Conservation (phyloP, 2,329 filamentous ascomycete genomes). For the Penicillium verrucosum region DNA sequence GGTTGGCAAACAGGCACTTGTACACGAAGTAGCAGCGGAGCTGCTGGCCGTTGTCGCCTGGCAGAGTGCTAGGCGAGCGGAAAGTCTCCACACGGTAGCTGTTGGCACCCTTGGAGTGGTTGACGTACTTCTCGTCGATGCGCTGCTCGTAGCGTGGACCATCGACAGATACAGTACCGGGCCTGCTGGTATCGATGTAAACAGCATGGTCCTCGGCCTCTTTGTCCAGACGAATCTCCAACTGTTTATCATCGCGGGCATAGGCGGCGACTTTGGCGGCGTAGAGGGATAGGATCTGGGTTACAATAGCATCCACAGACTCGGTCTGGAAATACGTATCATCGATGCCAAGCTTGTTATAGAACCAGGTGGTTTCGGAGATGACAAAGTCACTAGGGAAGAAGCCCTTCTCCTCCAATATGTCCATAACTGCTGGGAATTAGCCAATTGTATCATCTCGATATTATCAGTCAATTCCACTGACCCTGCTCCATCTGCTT, state of each 20-base stretch:
- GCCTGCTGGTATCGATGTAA: slow-evolving; percentile 96
- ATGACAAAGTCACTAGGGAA: slow-evolving; percentile 81
- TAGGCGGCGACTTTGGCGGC: slow-evolving; percentile 94
- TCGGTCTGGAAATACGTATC: slow-evolving; percentile 98
- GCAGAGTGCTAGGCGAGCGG: slow-evolving; percentile 79
- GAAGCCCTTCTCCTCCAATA: slow-evolving; percentile 76
- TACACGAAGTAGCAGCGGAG: slow-evolving; percentile 99
- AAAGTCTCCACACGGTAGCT: slow-evolving; percentile 96
- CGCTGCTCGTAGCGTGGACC: slow-evolving; percentile 92
- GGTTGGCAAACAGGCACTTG: slow-evolving; percentile 83
- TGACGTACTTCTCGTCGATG: slow-evolving; percentile 92
- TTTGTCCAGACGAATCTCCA: slow-evolving; percentile 95
- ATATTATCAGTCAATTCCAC: slow-evolving; percentile 24
- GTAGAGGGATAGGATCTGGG: slow-evolving; percentile 92
- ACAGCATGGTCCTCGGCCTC: slow-evolving; percentile 92
- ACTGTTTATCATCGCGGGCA: slow-evolving; percentile 85
- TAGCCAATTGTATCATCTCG: background rate
- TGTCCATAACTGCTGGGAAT: slow-evolving; percentile 65
- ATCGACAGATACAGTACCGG: slow-evolving; percentile 69
- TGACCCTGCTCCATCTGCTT: slow-evolving; percentile 81
- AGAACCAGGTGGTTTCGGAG: slow-evolving; percentile 91
- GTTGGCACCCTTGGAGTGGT: slow-evolving; percentile 67
- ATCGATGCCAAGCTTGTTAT: slow-evolving; percentile 94
- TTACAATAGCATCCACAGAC: slow-evolving; percentile 78
- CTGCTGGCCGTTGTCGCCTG: slow-evolving; percentile 71